Conservation (phyloP, 2,329 filamentous ascomycete species). For the Colletotrichum lindemuthianum region DNA sequence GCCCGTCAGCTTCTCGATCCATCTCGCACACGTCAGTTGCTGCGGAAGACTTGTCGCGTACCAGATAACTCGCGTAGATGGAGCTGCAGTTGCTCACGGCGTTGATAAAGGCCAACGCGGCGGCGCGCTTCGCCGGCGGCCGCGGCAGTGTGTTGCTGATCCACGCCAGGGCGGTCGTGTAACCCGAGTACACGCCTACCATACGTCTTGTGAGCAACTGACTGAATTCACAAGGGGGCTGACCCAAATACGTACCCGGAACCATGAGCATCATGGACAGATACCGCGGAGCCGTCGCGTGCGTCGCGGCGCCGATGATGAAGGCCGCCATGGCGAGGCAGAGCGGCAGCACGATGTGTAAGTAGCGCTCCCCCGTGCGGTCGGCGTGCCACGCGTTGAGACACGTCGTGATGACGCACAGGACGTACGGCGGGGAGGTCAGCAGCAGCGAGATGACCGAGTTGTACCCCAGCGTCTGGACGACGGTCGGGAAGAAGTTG, state of each 20-base stretch:
- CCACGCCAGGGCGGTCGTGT: slow-evolving; percentile 76
- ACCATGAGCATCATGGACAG: slow-evolving; percentile 54
- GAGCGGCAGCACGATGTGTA: slow-evolving; percentile 72
- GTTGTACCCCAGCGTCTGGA: slow-evolving; percentile 72
- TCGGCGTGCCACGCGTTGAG: slow-evolving; percentile 77
- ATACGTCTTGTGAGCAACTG: neutral
- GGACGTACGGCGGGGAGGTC: slow-evolving; percentile 72
- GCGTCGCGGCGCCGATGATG: slow-evolving; percentile 74
- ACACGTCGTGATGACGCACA: slow-evolving; percentile 70
- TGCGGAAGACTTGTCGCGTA: too few relatives aligned
- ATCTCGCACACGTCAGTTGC: too few relatives aligned
- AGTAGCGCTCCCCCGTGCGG: slow-evolving; percentile 75
- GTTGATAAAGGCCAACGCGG: slow-evolving; percentile 81
- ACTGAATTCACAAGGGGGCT: neutral
- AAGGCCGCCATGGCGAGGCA: slow-evolving; percentile 71
- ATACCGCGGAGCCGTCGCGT: slow-evolving; percentile 69
- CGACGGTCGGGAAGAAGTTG: slow-evolving; percentile 78
- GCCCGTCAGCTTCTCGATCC: too few relatives aligned
- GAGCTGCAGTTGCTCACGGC: slow-evolving; percentile 56
- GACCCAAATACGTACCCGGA: slow-evolving; percentile 31
- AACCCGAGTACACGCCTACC: slow-evolving; percentile 48
- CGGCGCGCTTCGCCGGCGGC: slow-evolving; percentile 76
- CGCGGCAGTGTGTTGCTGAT: slow-evolving; percentile 79
- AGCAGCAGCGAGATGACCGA: slow-evolving; percentile 69
- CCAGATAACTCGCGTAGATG: slow-evolving; percentile 75